Base-by-base conservation (phyloP, 352 stramenopile species). In the Globisporangium middletonii region DNA sequence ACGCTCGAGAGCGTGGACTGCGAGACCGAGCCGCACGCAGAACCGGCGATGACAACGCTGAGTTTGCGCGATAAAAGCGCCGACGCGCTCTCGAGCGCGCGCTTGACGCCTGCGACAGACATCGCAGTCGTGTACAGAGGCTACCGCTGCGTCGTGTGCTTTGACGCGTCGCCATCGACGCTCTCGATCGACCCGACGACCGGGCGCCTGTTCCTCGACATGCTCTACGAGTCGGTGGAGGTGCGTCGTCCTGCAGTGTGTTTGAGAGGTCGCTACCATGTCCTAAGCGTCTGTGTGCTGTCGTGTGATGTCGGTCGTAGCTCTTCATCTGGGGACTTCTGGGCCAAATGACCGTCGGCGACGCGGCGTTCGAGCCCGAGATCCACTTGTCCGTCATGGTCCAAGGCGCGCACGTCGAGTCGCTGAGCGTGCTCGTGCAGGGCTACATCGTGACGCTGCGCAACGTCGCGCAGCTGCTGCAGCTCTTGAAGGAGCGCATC, bases 121-220 rank as follows among this genome's bases (percentile, higher is more conserved):
- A 73, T 94, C 18, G 45, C 55, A n/a, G 67, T 83, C 43, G 64
- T 92, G 30, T 94, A 92, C 66, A 65, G 72, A 18, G 77, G 79
- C 46, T 96, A 94, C 50, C 83, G 84, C 52, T 91, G 84, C 45
- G 83, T 91, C 5, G 57, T 96, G 37, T 94, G 81, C 65, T 72
- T 96, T 19, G 86, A 96, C 59, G 82, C 80, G 28, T 94, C 83
- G 37, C 86, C 84, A 15, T 96, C 84, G 35, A 83, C 83, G 26
- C 65, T 92, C 26, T 88, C 86, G 28, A 94, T 96, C 51, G 86
- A 96, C 54, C 69, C 83, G 16, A 59, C 65, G 0, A 86, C 79
- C 0, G 86, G 85, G 11, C 75, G 74, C 2, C 65, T 94, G 18
- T 94, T 94, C 62, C 62, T 94, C 19, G 85, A 94, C 44, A 63